phyloP scores from a whole-genome alignment of 805 yeast species.

The Wickerhamomyces mucosus region DNA sequence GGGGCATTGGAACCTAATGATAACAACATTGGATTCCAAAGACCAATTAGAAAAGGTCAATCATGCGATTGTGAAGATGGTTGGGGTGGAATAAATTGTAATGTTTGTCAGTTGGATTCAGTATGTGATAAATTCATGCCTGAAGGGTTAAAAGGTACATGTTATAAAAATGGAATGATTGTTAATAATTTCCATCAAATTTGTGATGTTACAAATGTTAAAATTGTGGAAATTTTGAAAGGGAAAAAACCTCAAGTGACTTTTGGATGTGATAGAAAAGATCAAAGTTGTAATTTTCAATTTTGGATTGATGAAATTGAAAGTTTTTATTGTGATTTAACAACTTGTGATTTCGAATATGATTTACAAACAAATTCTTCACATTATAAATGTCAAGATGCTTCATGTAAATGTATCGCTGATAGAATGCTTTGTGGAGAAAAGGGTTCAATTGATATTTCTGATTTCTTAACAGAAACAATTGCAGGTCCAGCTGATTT shows the following conservation, averaged over 20 bases:
- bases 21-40: constrained; percentile 22
- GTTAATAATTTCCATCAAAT: constrained; percentile 78
- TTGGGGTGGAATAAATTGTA: constrained; percentile 94
- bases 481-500: constrained; percentile 92
- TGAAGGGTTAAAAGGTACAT: constrained; percentile 74
- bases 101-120: constrained; percentile 61
- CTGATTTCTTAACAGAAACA: constrained; percentile 85
- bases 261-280: constrained; percentile 70
- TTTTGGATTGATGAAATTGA: constrained; percentile 92
- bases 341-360: constrained; percentile 60
- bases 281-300: constrained; percentile 73
- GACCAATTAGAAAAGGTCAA: constrained; percentile 49
- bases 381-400: constrained; percentile 66
- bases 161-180: constrained; percentile 77
- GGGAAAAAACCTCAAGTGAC: constrained; percentile 89
- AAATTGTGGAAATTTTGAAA: constrained; percentile 68
- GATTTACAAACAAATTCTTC: constrained; percentile 58
- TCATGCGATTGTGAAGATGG: constrained; percentile 73
- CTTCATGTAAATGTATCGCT: constrained; percentile 84
- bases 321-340: constrained; percentile 81
- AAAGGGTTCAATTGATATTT: constrained; percentile 86
- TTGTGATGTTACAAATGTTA: constrained; percentile 90
- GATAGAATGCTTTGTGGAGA: constrained; percentile 92
- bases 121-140: constrained; percentile 88
- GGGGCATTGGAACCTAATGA: constrained; percentile 62